A percentile compares a stretch with the other conserved stretches of the same genome.
Conservation (phyloP, 2,329 filamentous ascomycete species). For the Fusarium nodosum region DNA sequence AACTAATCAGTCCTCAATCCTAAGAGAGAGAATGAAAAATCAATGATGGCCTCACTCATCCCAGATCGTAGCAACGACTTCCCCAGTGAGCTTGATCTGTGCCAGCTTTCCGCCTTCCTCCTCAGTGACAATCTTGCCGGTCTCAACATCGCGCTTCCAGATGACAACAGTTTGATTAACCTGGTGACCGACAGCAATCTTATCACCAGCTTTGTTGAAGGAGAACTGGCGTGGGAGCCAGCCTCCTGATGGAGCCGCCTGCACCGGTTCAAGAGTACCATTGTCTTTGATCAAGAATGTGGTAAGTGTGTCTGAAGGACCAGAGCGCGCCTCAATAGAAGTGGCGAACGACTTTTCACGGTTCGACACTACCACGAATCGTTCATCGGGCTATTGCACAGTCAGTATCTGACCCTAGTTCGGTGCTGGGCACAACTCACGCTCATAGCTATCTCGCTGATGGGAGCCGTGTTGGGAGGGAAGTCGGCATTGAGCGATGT, state of each 20-base stretch:
- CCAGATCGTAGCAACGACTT: conserved; percentile 42
- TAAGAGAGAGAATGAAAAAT: not conserved
- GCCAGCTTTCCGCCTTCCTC: conserved; percentile 44
- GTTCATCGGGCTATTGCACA: conserved; percentile 30
- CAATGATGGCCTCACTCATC: conserved; percentile 29
- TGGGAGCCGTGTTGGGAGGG: conserved; percentile 39
- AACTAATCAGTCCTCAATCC: not conserved
- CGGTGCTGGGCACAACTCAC: conserved; percentile 2
- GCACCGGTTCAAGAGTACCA: conserved; percentile 37
- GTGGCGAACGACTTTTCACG: conserved; percentile 44
- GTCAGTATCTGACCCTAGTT: not conserved
- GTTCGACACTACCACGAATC: conserved; percentile 45
- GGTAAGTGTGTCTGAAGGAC: conserved; percentile 43
- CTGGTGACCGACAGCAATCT: conserved; percentile 46
- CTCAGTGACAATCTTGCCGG: conserved; percentile 42
- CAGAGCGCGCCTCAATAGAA: conserved; percentile 28
- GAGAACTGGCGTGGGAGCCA: conserved; percentile 46
- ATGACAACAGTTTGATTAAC: conserved; percentile 43
- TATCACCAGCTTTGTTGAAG: conserved; percentile 46
- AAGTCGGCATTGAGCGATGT: conserved; percentile 33
- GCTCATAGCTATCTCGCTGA: conserved; percentile 46
- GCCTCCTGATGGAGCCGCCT: conserved; percentile 43
- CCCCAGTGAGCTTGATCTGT: conserved; percentile 34
- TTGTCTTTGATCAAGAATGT: conserved; percentile 42
- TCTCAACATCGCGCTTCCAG: conserved; percentile 43